Evolutionary conservation across 345 rosid genomes (phyloP).

Genomic region (Syzygium aromaticum): DNA sequence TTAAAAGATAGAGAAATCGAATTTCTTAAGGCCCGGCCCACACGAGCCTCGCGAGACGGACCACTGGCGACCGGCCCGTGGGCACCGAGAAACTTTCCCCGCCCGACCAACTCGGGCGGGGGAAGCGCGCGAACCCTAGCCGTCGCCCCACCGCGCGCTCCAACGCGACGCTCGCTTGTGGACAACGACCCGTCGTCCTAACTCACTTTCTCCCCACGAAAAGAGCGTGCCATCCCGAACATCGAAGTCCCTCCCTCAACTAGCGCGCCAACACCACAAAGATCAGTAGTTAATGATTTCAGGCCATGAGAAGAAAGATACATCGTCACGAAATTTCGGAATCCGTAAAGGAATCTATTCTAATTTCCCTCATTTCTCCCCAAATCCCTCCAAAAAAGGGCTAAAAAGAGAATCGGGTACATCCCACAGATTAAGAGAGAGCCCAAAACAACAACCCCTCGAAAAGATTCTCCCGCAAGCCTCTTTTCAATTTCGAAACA

Average conservation of each 20-base stretch:
- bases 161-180: not conserved
- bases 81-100: not conserved
- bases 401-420: too few relatives aligned
- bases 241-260: not conserved
- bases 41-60: not conserved
- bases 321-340: not conserved
- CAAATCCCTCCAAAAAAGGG: not conserved
- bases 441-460: not conserved
- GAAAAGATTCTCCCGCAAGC: constrained; percentile 14
- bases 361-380: not conserved
- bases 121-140: not conserved
- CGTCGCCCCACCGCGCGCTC: not conserved
- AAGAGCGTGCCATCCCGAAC: not conserved
- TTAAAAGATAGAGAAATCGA: not conserved
- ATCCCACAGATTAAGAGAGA: not conserved
- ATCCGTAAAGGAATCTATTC: too few relatives aligned
- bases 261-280: not conserved
- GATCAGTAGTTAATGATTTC: not conserved
- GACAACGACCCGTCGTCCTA: not conserved
- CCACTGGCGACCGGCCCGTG: not conserved
- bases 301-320: not conserved
- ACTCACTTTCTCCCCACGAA: not conserved
- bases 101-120: not conserved
- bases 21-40: not conserved
- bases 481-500: not conserved